Evolutionary conservation across 768 basidiomycete genomes (phyloP), one percentile per base, ranked within the genome.

Genomic region (Tricholoma hemisulphureum): DNA sequence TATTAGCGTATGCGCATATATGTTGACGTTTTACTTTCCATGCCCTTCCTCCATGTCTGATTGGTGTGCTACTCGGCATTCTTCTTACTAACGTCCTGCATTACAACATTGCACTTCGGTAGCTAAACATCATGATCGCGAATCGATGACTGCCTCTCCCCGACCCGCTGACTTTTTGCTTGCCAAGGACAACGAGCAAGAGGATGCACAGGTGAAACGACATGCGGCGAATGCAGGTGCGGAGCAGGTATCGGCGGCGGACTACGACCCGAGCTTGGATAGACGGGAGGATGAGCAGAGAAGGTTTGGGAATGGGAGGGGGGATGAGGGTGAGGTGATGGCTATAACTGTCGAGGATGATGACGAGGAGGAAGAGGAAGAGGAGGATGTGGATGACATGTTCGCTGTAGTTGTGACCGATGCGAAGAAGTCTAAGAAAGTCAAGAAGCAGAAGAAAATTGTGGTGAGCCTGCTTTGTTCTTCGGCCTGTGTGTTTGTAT

Each of bases 361-460:
- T 23, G 79, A 80, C 41, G 80, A 83, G 56, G 81, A 80, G n/a
- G 82, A 83, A 24, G 88, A 87, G 10, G 91, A 89, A 7, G 91
- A 92, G 11, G 91, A 93, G 2, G 92, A 95, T 32, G 81, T 96
- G 1, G 93, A 96, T 60, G 96, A 98, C 70, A 98, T 99, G 95
- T 98, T 98, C 65, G 88, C 93, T 21, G 80, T 91, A 20, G 78
- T 75, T 6, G 64, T 70, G 16, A 66, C 67, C 21, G 74, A 76
- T 24, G 61, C 60, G 35, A 79, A 81, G 63, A 83, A 81, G 68
- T 80, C 78, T 67, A 86, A 83, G 67, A 87, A 83, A 58, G 70
- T 79, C 8, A 87, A 80, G 76, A 88, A 83, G 66, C 86, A 80
- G 76, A 88, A 83, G 67, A 83, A 79, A 67, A 79, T 82, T 6